A percentile compares a stretch with the other conserved stretches of the same genome.
These are phyloP conservation scores for Rossbeevera mucosa DNA, from an alignment of 768 basidiomycete species.

Conservation along the genomic window DNA sequence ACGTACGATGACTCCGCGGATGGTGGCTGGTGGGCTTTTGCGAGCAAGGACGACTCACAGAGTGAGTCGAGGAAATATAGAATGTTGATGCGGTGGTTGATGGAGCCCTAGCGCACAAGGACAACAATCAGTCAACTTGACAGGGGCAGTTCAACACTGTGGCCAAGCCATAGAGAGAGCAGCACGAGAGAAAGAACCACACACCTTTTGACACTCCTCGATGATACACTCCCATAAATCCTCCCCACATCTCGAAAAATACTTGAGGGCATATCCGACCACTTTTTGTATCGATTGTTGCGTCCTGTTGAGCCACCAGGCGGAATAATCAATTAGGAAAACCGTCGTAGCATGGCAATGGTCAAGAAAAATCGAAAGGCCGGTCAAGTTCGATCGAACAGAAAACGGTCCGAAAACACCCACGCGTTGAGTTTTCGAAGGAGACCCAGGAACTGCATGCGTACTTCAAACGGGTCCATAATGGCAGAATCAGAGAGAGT, in stretches of 20 bases:
- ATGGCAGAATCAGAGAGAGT: background rate
- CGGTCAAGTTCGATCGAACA: no score
- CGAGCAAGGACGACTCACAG: constrained; percentile 71
- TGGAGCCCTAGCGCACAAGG: constrained; percentile 54
- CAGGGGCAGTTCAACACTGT: background rate
- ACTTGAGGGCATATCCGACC: constrained; percentile 80
- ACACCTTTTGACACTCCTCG: constrained; percentile 86
- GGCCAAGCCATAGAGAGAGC: background rate
- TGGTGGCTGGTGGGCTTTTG: constrained; percentile 47
- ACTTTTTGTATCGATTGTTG: constrained; percentile 63
- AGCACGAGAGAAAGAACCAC: background rate
- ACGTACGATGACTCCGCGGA: no score
- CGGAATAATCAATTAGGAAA: background rate
- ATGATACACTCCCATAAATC: constrained; percentile 92
- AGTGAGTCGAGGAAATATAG: constrained; percentile 87
- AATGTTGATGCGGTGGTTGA: constrained; percentile 91
- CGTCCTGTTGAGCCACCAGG: no score
- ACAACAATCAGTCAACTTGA: background rate
- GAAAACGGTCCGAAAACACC: no score
- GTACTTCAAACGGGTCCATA: constrained; percentile 62
- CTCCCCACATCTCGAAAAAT: constrained; percentile 80
- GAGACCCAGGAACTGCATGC: constrained; percentile 66
- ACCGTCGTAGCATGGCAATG: background rate
- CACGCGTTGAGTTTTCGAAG: constrained; percentile 64
- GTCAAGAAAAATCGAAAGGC: no score